A percentile compares a stretch with the other conserved stretches of the same genome.
These are phyloP conservation scores for Pittosporum tobira DNA, from an alignment of 129 eudicot species.

Conservation along the genomic window DNA sequence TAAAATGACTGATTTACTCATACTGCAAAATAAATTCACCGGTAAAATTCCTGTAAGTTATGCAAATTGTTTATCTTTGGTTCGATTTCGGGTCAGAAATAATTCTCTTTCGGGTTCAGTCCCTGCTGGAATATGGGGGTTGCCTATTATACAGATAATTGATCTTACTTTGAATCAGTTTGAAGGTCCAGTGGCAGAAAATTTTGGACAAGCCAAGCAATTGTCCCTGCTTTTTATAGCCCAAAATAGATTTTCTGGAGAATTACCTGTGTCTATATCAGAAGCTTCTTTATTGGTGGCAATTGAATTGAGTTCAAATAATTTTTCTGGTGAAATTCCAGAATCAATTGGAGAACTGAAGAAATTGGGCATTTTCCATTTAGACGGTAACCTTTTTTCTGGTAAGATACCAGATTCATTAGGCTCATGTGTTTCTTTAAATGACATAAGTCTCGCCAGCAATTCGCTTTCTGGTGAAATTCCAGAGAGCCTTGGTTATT, in stretches of 20 bases:
- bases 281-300: slow-evolving; percentile 41
- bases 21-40: slow-evolving; percentile 54
- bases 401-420: slow-evolving; percentile 54
- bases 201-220: slow-evolving; percentile 38
- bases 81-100: slow-evolving; percentile 40
- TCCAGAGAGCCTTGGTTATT: slow-evolving; percentile 40
- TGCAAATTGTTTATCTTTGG: slow-evolving; percentile 31
- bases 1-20: slow-evolving; percentile 21
- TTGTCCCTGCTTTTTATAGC: slow-evolving; percentile 38
- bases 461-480: slow-evolving; percentile 41
- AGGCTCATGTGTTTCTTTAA: slow-evolving; percentile 47
- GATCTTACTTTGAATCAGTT: slow-evolving; percentile 56
- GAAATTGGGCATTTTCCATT: slow-evolving; percentile 34
- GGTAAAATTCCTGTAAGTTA: slow-evolving; percentile 58
- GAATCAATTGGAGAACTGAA: slow-evolving; percentile 33
- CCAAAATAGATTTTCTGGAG: slow-evolving; percentile 49
- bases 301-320: slow-evolving; percentile 33
- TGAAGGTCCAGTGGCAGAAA: slow-evolving; percentile 40
- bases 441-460: slow-evolving; percentile 34
- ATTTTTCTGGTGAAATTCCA: slow-evolving; percentile 48
- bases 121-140: slow-evolving; percentile 59
- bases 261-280: slow-evolving; percentile 35
- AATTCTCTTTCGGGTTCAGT: slow-evolving; percentile 55
- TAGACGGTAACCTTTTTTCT: slow-evolving; percentile 38
- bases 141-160: slow-evolving; percentile 37